Evolutionary conservation across 2,329 filamentous ascomycete species (phyloP), one percentile per base, ranked within the genome.

Genomic region (Chlorencoelia australis): DNA sequence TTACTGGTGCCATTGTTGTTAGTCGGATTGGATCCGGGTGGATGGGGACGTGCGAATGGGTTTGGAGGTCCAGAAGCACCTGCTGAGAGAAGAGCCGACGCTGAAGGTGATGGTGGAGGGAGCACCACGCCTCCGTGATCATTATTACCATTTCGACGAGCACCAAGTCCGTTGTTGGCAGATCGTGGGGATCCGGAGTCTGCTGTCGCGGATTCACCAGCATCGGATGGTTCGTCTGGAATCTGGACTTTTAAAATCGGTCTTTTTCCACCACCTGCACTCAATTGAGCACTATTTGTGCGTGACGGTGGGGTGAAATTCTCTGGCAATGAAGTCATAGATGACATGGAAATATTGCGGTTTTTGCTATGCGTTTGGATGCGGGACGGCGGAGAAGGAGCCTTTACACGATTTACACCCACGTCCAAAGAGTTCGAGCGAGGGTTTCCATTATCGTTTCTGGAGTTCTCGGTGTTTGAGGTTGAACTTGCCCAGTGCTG

Each of bases 221-320:
- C 76, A 29, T 94, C 86, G 7, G 86, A 93, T 26, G 79, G 77
- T 52, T 94, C 91, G 47, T 87, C 89, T 0, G 91, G 91, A 51
- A 98, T 98, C 55, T 95, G 87, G 4, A 98, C 86, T 50, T 85
- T 94, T 30, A 98, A 68, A 35, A 85, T 75, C 3, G 91, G 91
- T 37, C 88, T 73, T 51, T 83, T 78, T 7, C 75, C 76, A 37
- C 74, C 75, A 8, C 42, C 69, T 63, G 18, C 38, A 19, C 38
- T 40, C 16, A 73, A 64, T 46, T 80, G 75, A 41, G 82, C 64
- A 46, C 84, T 93, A 54, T 84, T 87, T n/a, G 82, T 78, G 24
- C 85, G 73, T 14, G 79, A 79, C 0, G 85, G 83, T 5, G 83
- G 81, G 7, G 76, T 74, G 46, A 85, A 74, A 0, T 65, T 73